A percentile compares a stretch with the other conserved stretches of the same genome.
Conservation (phyloP, 2,329 filamentous ascomycete species). For the Harringtonia lauricola region DNA sequence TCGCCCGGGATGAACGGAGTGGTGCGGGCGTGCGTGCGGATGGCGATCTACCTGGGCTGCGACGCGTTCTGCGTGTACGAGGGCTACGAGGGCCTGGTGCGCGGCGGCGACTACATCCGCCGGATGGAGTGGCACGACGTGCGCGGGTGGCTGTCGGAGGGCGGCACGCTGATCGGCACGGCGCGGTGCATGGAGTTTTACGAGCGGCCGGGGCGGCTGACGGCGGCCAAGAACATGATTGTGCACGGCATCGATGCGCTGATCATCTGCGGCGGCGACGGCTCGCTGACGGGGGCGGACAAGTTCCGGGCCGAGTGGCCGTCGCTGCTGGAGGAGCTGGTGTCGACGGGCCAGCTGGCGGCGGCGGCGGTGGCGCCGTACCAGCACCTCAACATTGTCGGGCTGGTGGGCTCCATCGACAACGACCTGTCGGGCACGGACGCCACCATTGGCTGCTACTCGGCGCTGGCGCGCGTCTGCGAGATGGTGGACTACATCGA, state of each 20-base stretch:
- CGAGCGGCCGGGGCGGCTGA: conserved; percentile 72
- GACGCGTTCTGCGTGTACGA: conserved; percentile 79
- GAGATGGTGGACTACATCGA: conserved; percentile 96
- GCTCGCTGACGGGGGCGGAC: conserved; percentile 90
- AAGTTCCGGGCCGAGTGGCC: conserved; percentile 90
- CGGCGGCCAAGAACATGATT: conserved; percentile 90
- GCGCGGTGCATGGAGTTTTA: conserved; percentile 89
- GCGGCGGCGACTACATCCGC: conserved; percentile 78
- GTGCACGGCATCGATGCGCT: conserved; percentile 87
- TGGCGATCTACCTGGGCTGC: conserved; percentile 74
- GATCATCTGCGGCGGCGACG: conserved; percentile 94
- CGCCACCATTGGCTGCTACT: conserved; percentile 95
- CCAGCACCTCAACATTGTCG: conserved; percentile 87
- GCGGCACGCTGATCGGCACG: conserved; percentile 91
- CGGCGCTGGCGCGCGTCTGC: conserved; percentile 83
- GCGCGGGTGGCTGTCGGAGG: conserved; percentile 84
- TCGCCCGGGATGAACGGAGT: conserved; percentile 91
- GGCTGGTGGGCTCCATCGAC: conserved; percentile 92
- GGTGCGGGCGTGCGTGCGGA: conserved; percentile 82
- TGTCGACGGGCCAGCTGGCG: conserved; percentile 60
- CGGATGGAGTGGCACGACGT: conserved; percentile 90
- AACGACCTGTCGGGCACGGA: conserved; percentile 97
- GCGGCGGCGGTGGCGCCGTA: conserved; percentile 63
- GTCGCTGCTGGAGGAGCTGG: conserved; percentile 73
- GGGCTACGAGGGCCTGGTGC: conserved; percentile 90